Conservation (phyloP, 2,329 filamentous ascomycete species). For the Venturia effusa region DNA sequence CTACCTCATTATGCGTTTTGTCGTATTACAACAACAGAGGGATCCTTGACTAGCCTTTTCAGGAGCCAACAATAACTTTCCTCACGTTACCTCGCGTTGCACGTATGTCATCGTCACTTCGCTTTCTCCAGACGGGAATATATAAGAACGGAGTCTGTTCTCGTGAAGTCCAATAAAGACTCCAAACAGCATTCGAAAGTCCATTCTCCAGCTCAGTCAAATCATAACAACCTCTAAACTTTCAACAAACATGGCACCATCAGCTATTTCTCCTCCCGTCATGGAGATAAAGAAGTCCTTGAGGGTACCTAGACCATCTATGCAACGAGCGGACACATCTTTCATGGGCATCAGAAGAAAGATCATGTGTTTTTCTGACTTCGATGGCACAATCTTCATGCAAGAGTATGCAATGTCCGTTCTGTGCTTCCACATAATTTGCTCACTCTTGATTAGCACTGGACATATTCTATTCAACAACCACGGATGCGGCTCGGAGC, state of each 20-base stretch:
- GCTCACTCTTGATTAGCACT: conserved; percentile 36
- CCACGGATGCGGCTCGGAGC: conserved; percentile 49
- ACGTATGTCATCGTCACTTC: background rate
- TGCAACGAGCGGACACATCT: conserved; percentile 15
- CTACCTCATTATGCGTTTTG: background rate
- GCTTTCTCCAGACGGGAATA: background rate
- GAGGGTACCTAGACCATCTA: conserved; percentile 15
- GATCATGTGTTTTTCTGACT: conserved; percentile 52
- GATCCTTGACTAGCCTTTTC: background rate
- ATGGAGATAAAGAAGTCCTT: conserved; percentile 18
- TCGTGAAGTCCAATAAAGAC: background rate
- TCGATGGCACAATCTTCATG: conserved; percentile 63
- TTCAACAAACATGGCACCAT: conserved; percentile 20
- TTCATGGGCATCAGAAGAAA: conserved; percentile 38
- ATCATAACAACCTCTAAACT: background rate
- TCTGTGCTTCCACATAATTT: background rate
- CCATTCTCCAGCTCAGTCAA: background rate
- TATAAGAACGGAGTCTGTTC: background rate
- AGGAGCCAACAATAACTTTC: background rate
- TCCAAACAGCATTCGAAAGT: background rate
- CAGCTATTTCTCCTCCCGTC: conserved; percentile 20
- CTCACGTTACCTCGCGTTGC: background rate
- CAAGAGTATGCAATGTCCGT: conserved; percentile 26
- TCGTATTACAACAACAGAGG: background rate
- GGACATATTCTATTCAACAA: conserved; percentile 59